These are phyloP conservation scores for Boletus rubropictus DNA, from an alignment of 768 basidiomycete genomes.

Conservation along the genomic window DNA sequence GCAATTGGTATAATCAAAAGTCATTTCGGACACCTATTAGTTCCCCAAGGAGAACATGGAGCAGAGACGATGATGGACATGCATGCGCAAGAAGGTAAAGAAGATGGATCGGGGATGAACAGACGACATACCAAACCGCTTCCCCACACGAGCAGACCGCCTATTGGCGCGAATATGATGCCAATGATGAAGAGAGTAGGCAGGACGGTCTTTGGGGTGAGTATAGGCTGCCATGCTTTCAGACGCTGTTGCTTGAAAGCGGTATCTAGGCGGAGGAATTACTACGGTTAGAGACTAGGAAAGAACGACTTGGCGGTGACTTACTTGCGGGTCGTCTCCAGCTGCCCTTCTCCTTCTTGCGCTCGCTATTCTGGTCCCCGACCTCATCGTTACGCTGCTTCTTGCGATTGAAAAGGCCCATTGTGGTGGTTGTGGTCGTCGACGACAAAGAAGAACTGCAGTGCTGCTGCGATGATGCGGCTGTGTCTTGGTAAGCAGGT, in stretches of 20 bases:
- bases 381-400: constrained; percentile 31
- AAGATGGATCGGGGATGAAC: constrained; percentile 22
- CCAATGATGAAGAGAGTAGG: constrained; percentile 95
- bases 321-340: constrained; percentile 80
- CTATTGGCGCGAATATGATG: constrained; percentile 92
- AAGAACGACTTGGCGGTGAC: constrained; percentile 26
- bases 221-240: constrained; percentile 99
- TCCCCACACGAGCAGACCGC: constrained; percentile 92
- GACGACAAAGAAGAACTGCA: background rate
- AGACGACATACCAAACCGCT: constrained; percentile 48
- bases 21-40: constrained; percentile 80
- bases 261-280: constrained; percentile 54
- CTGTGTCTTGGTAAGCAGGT: constrained; percentile 13
- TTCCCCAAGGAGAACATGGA: background rate
- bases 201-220: constrained; percentile 95
- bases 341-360: constrained; percentile 78
- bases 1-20: constrained; percentile 92
- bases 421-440: constrained; percentile 24
- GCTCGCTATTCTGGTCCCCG: constrained; percentile 41
- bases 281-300: constrained; percentile 13
- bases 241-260: constrained; percentile 99
- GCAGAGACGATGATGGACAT: background rate
- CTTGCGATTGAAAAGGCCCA: constrained; percentile 59
- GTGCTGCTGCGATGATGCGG: constrained; percentile 7
- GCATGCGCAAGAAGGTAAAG: constrained; percentile 2